Evolutionary conservation across 805 yeast genomes (phyloP).

Genomic region (Saccharomycopsis amapae): DNA sequence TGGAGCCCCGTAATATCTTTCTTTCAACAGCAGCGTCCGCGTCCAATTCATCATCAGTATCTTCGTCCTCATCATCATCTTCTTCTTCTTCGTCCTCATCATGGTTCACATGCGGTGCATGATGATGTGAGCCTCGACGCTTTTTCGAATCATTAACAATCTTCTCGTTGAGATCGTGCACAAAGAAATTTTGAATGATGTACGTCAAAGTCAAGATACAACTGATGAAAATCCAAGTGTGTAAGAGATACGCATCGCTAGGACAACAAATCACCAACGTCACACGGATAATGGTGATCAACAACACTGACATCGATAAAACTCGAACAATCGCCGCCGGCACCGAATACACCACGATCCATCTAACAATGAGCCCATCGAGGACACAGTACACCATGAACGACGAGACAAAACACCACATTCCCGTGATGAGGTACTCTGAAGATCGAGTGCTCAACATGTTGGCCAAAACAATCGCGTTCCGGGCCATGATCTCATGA

Average conservation of each 20-base stretch:
- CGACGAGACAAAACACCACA: constrained; percentile 92
- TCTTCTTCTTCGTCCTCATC: constrained; percentile 7
- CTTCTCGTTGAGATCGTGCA: constrained; percentile 52
- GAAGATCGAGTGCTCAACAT: constrained; percentile 60
- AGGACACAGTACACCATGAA: constrained; percentile 76
- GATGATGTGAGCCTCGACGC: constrained; percentile 26
- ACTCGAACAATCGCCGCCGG: constrained; percentile 85
- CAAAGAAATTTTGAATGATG: constrained; percentile 81
- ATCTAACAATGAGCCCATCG: constrained; percentile 85
- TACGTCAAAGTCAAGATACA: constrained; percentile 75
- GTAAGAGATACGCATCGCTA: constrained; percentile 65
- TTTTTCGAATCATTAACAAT: constrained; percentile 31
- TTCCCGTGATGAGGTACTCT: constrained; percentile 71
- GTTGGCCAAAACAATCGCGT: constrained; percentile 24
- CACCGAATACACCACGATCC: constrained; percentile 87
- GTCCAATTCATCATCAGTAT: constrained; percentile 16
- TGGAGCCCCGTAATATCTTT: background rate
- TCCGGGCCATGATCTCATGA: constrained; percentile 4
- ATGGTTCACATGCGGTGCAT: constrained; percentile 23
- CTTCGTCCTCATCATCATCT: constrained; percentile 17
- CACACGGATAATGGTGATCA: constrained; percentile 63
- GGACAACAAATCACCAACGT: constrained; percentile 63
- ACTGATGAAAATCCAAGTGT: constrained; percentile 88
- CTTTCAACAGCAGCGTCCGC: constrained; percentile 12
- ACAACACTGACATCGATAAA: constrained; percentile 70